These are phyloP conservation scores for Bipolaris bicolor DNA, from an alignment of 2,329 filamentous ascomycete genomes.

Conservation along the genomic window DNA sequence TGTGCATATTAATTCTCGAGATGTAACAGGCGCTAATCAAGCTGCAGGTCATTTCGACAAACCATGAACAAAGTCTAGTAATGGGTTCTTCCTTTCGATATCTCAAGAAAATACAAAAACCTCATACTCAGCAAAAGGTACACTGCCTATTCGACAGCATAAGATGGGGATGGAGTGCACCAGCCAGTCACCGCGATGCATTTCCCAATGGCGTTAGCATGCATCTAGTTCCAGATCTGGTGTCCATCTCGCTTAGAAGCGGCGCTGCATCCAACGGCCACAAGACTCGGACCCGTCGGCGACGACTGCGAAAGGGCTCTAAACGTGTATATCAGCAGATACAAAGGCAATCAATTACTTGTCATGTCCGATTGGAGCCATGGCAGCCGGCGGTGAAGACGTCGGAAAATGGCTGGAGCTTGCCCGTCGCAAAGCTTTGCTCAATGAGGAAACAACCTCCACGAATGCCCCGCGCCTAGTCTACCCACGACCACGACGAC, in stretches of 20 bases:
- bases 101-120: not conserved
- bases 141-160: not conserved
- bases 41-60: not conserved
- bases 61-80: not conserved
- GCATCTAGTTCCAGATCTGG: slow-evolving; percentile 4
- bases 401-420: slow-evolving; percentile 22
- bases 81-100: not conserved
- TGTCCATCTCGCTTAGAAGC: slow-evolving; percentile 17
- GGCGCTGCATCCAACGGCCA: slow-evolving; percentile 5
- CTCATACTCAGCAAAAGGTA: not conserved
- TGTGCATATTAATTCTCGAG: too few relatives aligned
- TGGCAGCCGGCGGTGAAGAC: slow-evolving; percentile 30
- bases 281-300: slow-evolving; percentile 18
- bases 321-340: slow-evolving; percentile 27
- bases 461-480: slow-evolving; percentile 34
- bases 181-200: slow-evolving; percentile 9
- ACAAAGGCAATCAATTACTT: slow-evolving; percentile 6
- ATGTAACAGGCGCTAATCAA: not conserved
- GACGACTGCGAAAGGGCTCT: slow-evolving; percentile 4
- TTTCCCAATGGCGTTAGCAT: slow-evolving; percentile 7
- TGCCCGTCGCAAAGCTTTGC: slow-evolving; percentile 37
- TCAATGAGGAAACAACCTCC: slow-evolving; percentile 38
- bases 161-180: not conserved
- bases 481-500: slow-evolving; percentile 21
- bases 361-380: slow-evolving; percentile 33